Evolutionary conservation across 495 filamentous ascomycete species (phyloP), one percentile per base, ranked within the genome.

Genomic region (Penicillium maclennaniae): DNA sequence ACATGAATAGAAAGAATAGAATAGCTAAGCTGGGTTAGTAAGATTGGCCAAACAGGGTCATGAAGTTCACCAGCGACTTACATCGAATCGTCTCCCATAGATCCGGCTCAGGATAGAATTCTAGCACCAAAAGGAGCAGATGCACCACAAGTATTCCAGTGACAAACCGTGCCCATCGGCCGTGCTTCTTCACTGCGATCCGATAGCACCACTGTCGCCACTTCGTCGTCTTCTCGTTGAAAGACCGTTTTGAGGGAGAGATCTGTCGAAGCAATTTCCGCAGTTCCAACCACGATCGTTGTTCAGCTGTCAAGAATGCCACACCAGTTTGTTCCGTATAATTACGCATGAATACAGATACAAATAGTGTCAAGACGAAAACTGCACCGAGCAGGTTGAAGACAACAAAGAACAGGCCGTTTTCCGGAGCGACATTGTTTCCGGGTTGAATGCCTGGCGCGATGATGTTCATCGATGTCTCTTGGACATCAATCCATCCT

Each of bases 321-420:
- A 99, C 93, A 8, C 93, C 93, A 9, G 93, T 99, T 69, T 97
- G 91, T 73, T 99, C 93, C 4, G 93, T 97, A 74, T 97, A 97
- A 68, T 95, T 97, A 41, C 93, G 88, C 95, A 99, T 99, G 69
- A 99, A 99, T 44, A 99, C 93, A 55, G 93, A 97, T 31, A 97
- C 93, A 66, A 99, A 99, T 63, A 99, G 75, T 2, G 95, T 99
- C 70, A 99, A 76, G 45, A 99, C 89, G 75, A 99, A 99, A 63
- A 99, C 95, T 3, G 95, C 89, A 21, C 91, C 92, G 52, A 99
- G 80, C 58, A 99, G 81, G 69, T 99, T 99, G 83, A 97, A 99
- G 12, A 89, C 80, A 44, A 99, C 83, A 69, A 97, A 96, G 79
- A 96, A 97, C 20, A 97, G 57, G 2, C 88, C 92, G 57, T 97